Conservation (phyloP, 192 early-diverging fungal genomes). For the Pilobolus umbonatus region DNA sequence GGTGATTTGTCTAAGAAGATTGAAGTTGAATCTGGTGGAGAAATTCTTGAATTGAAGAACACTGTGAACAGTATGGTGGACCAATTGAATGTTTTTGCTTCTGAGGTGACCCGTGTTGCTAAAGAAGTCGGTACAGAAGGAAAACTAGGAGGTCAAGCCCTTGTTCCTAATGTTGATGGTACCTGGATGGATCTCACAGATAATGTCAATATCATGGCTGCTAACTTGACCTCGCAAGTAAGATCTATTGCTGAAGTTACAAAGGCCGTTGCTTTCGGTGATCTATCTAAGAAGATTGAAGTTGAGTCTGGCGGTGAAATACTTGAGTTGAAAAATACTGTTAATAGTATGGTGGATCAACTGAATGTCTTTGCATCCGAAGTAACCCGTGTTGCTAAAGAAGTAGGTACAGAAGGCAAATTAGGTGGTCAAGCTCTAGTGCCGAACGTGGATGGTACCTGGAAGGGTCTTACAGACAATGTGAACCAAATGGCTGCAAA, state of each 20-base stretch:
- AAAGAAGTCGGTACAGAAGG: constrained; percentile 14
- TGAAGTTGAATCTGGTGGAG: constrained; percentile 9
- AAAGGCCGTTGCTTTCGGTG: constrained; percentile 47
- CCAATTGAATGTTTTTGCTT: not conserved
- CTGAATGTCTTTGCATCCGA: constrained; percentile 46
- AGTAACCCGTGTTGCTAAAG: constrained; percentile 46
- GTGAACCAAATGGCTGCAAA: constrained; percentile 57
- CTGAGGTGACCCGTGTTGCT: not conserved
- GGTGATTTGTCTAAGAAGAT: constrained; percentile 8
- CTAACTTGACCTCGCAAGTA: constrained; percentile 38
- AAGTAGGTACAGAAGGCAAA: constrained; percentile 54
- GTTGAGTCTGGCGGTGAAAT: constrained; percentile 51
- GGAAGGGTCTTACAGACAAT: constrained; percentile 52
- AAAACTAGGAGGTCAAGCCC: constrained; percentile 2
- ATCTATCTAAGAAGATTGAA: constrained; percentile 44
- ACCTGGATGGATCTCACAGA: not conserved
- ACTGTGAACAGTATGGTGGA: constrained; percentile 11
- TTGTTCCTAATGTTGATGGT: not conserved
- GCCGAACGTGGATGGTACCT: constrained; percentile 43
- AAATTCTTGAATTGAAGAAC: constrained; percentile 4
- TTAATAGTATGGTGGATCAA: constrained; percentile 49
- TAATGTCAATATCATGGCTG: constrained; percentile 8
- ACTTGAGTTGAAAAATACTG: constrained; percentile 49
- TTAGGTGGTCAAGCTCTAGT: constrained; percentile 56
- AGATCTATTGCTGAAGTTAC: constrained; percentile 51